Evolutionary conservation across 2,329 filamentous ascomycete species (phyloP), one percentile per base, ranked within the genome.

Genomic region (Colletotrichum liriopes): DNA sequence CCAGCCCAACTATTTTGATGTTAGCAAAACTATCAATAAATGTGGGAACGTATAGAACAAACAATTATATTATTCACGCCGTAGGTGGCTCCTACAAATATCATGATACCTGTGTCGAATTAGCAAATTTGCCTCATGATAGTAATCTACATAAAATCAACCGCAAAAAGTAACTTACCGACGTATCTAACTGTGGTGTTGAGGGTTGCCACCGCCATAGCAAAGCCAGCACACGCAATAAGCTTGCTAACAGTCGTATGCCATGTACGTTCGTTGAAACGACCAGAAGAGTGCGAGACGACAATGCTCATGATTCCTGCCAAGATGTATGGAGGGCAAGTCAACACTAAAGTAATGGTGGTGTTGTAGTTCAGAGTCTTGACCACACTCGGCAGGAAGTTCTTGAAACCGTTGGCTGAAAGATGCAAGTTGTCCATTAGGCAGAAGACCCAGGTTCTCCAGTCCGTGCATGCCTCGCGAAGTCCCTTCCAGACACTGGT

Each of bases 381-480:
- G 51, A 87, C 82, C 8, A 85, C 81, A 2, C 76, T 78, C 14
- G 76, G 77, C 12, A 79, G 66, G 54, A 77, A 79, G 64, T 74
- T 74, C 73, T 87, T 84, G 77, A 85, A 85, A 0, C 83, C 82
- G 52, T 86, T 86, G 23, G 86, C 85, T 8, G 84, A 84, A 35
- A 87, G 76, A 73, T 88, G 86, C 70, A 87, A 82, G 75, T 87
- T 87, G 64, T 86, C 84, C 84, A 87, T 87, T 39, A 86, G 78
- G 8, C 83, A 83, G 63, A 88, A 84, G 14, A 88, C 77, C 82
- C 85, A 88, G 3, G 86, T 81, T 59, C 85, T 82, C 29, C 83
- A 84, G 74, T 88, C 87, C 11, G 76, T 78, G 5, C 79, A 78
- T 12, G 86, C 86, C 60, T 85, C 81, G 65, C 82, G 78, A 49